Percentiles rank a stretch among this genome's conserved stretches.
These are phyloP conservation scores for Globisporangium paroecandrum DNA, from an alignment of 352 stramenopile genomes.

Conservation along the genomic window DNA sequence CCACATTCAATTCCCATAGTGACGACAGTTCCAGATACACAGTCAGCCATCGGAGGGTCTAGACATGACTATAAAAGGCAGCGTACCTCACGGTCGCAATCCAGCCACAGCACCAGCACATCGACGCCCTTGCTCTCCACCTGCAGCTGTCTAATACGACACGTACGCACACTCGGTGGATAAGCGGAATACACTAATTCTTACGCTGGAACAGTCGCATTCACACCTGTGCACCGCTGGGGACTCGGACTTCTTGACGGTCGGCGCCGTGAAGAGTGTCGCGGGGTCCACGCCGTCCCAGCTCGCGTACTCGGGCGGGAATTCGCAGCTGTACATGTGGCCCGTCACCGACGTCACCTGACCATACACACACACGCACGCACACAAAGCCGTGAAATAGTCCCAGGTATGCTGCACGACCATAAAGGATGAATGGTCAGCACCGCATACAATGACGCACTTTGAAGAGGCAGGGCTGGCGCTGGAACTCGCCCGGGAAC, in stretches of 20 bases:
- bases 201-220: no score
- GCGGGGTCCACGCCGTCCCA: no score
- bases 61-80: background rate
- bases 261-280: no score
- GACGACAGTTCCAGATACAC: background rate
- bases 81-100: slow-evolving; percentile 85
- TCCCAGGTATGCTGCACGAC: background rate
- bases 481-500: slow-evolving; percentile 39
- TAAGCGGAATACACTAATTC: no score
- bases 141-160: no score
- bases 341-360: slow-evolving; percentile 66
- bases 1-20: no score
- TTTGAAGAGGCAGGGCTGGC: slow-evolving; percentile 30
- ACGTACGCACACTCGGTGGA: no score
- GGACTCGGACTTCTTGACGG: no score
- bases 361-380: background rate
- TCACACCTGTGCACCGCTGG: no score
- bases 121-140: slow-evolving; percentile 16
- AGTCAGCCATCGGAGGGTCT: background rate
- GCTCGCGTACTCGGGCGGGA: slow-evolving; percentile 59
- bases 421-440: background rate
- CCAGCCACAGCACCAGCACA: slow-evolving; percentile 87
- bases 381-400: slow-evolving; percentile 8
- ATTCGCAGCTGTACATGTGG: slow-evolving; percentile 81
- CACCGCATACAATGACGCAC: slow-evolving; percentile 3